Percentiles rank a stretch among this genome's conserved stretches.
Conservation (phyloP, 441 rosid genomes). For the Gossypium davidsonii region DNA sequence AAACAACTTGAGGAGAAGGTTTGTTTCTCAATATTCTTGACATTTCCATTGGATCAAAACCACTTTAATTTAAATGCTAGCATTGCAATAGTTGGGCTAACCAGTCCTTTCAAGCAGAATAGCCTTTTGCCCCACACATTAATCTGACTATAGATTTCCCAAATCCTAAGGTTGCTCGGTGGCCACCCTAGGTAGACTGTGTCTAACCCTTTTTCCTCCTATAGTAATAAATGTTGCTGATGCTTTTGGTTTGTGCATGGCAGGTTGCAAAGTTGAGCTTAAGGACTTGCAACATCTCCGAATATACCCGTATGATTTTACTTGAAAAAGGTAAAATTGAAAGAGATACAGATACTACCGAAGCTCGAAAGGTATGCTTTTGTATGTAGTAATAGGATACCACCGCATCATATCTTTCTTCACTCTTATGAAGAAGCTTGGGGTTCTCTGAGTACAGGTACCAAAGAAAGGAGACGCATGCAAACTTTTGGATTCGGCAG, state of each 20-base stretch:
- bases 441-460: constrained; percentile 26
- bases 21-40: constrained; percentile 3
- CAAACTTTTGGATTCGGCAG: constrained; percentile 24
- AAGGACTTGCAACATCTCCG: constrained; percentile 53
- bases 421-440: background rate
- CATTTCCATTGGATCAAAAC: background rate
- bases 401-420: background rate
- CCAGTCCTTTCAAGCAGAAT: background rate
- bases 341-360: constrained; percentile 23
- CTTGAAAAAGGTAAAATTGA: constrained; percentile 41
- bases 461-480: constrained; percentile 26
- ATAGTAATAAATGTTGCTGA: background rate
- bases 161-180: background rate
- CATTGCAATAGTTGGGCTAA: background rate
- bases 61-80: background rate
- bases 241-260: constrained; percentile 5
- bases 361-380: constrained; percentile 30
- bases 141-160: background rate
- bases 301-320: constrained; percentile 69
- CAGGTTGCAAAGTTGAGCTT: constrained; percentile 68
- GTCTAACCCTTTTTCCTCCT: background rate
- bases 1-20: constrained; percentile 75
- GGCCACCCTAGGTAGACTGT: background rate
- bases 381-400: background rate
- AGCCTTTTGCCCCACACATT: background rate